Conservation (phyloP, 75 land plant species). For the Sequoiadendron giganteum region DNA sequence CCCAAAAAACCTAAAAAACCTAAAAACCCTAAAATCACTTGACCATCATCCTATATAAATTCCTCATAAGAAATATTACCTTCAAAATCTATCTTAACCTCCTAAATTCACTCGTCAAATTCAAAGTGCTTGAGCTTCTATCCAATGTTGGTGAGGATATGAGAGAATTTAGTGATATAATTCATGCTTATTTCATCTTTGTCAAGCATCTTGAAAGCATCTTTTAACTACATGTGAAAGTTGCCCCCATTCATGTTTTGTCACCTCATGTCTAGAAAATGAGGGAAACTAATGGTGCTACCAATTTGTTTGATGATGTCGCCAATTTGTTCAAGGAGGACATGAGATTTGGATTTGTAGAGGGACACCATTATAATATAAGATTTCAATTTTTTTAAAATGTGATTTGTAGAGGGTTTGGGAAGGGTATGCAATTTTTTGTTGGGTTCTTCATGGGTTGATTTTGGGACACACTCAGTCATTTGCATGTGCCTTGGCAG, state of each 20-base stretch:
- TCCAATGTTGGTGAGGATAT: slow-evolving; percentile 58
- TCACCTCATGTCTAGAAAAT: slow-evolving; percentile 58
- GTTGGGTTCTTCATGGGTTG: too few relatives aligned
- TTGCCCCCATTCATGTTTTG: slow-evolving; percentile 52
- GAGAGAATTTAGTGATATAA: slow-evolving; percentile 49
- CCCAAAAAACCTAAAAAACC: too few relatives aligned
- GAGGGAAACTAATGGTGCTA: slow-evolving; percentile 63
- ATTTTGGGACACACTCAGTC: too few relatives aligned
- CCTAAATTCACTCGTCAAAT: slow-evolving; percentile 80
- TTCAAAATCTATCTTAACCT: slow-evolving; percentile 60
- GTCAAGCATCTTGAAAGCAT: slow-evolving; percentile 77
- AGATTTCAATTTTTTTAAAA: too few relatives aligned
- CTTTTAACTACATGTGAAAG: slow-evolving; percentile 68
- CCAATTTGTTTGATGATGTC: slow-evolving; percentile 32
- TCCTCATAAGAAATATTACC: slow-evolving; percentile 68
- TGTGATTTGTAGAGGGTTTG: too few relatives aligned
- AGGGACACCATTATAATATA: too few relatives aligned
- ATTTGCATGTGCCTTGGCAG: too few relatives aligned
- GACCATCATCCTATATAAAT: slow-evolving; percentile 66
- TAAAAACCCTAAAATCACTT: background rate
- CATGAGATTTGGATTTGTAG: too few relatives aligned
- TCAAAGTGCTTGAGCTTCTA: slow-evolving; percentile 71
- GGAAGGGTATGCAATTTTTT: too few relatives aligned
- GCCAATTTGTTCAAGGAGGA: too few relatives aligned
- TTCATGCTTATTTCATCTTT: slow-evolving; percentile 70